Evolutionary conservation across 1,139 yeast genomes (phyloP), one percentile per base, ranked within the genome.

Genomic region (Yamadazyma triangularis): DNA sequence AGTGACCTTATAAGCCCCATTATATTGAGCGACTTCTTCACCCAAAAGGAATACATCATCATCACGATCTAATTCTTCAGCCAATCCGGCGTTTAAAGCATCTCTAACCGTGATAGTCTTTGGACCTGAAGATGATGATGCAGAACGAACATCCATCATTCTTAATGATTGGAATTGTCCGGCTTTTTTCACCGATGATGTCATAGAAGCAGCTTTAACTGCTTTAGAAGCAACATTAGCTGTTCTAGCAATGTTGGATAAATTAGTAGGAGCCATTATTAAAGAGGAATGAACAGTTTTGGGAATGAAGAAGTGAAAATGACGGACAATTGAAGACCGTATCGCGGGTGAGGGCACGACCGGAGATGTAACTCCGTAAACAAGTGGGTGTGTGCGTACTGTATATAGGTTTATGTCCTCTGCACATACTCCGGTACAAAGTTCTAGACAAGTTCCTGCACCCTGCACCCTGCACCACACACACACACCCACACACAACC

Each of bases 21-120:
- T 89, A 69, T 93, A 91, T 63, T 89, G 97, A 31, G 95, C 98
- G 45, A 91, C 98, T 66, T 91, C 99, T 70, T 91, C 99, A 60
- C 99, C 99, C 78, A 91, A 84, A 51, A 91, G 65, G 72, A 87
- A 91, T 28, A 91, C 97, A 49, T 77, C 83, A 45, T 87, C 95
- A 58, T 93, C 97, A 47, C 89, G 77, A 70, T 91, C 97, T 73
- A 91, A 77, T 68, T 93, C 99, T 67, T 91, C 99, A 38, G 95
- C 95, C 63, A 91, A 73, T 26, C 96, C 98, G 41, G 84, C 71
- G 70, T 91, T 93, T 52, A 91, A 71, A 27, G 98, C 98, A 50
- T 91, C 99, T 74, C 99, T 85, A 38, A 93, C 96, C 9, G 97
- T 87, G 74, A 91, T 75, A 41, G 78, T 70, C 51, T 76, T 73